A percentile compares a stretch with the other conserved stretches of the same genome.
Conservation (phyloP, 441 rosid species). For the Populus hybrid region DNA sequence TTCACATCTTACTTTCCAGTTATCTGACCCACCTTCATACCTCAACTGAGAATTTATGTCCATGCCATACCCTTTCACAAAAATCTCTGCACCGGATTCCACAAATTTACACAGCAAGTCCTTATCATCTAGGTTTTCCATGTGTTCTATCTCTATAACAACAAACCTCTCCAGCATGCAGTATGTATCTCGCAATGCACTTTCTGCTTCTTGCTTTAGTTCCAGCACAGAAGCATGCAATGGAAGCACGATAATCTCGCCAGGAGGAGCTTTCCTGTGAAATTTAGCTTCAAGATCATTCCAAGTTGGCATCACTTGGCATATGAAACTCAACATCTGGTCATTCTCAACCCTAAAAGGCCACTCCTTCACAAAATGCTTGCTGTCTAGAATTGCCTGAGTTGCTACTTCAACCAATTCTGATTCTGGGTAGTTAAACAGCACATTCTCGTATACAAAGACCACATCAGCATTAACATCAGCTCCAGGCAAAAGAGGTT, state of each 20-base stretch:
- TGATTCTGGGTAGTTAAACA: constrained; percentile 54
- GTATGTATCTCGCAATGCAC: constrained; percentile 67
- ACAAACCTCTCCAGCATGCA: constrained; percentile 48
- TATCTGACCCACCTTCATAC: constrained; percentile 65
- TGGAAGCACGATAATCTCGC: constrained; percentile 58
- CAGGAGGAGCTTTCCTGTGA: constrained; percentile 37
- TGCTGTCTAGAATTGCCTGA: constrained; percentile 63
- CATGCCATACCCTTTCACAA: constrained; percentile 51
- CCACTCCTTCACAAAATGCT: constrained; percentile 74
- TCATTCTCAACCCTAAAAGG: constrained; percentile 52
- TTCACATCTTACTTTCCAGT: constrained; percentile 72
- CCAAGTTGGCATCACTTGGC: constrained; percentile 46
- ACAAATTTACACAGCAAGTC: constrained; percentile 49
- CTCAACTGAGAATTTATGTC: constrained; percentile 37
- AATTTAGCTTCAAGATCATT: constrained; percentile 15
- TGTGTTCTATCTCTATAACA: constrained; percentile 46
- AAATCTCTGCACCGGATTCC: constrained; percentile 51
- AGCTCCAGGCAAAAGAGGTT: constrained; percentile 32
- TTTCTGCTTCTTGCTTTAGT: constrained; percentile 58
- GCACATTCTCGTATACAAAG: constrained; percentile 44
- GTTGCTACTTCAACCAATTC: constrained; percentile 45
- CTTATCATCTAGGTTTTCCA: constrained; percentile 43
- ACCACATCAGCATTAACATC: constrained; percentile 55
- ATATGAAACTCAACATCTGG: constrained; percentile 43
- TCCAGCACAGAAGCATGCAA: constrained; percentile 62